phyloP scores from a whole-genome alignment of 257 asterid species.

The Lycium barbarum region DNA sequence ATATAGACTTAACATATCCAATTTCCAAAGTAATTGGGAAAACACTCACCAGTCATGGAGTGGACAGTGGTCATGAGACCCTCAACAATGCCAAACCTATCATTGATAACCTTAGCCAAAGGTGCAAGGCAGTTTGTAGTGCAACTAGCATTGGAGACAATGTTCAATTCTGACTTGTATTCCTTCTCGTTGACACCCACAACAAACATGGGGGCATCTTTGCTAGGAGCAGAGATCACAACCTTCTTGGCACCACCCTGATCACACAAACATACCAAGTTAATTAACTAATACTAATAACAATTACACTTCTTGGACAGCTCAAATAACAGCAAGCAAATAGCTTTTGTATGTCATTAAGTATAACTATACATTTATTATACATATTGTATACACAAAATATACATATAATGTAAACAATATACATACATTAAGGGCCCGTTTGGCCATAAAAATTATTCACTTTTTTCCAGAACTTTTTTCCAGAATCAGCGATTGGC shows the following conservation, averaged over 20 bases:
- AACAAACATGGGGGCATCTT: constrained; percentile 87
- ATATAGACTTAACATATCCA: background rate
- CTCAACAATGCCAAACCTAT: constrained; percentile 82
- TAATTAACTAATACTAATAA: background rate
- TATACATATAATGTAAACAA: too few species aligned
- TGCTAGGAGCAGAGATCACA: constrained; percentile 80
- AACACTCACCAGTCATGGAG: constrained; percentile 62
- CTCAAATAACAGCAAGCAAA: too few species aligned
- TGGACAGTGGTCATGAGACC: constrained; percentile 86
- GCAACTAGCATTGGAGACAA: constrained; percentile 87
- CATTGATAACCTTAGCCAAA: constrained; percentile 75
- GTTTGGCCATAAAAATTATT: too few species aligned
- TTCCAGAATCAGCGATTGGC: too few species aligned
- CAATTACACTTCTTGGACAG: too few species aligned
- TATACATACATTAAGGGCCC: too few species aligned
- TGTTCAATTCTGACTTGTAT: constrained; percentile 63
- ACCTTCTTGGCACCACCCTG: constrained; percentile 95
- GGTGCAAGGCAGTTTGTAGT: constrained; percentile 87
- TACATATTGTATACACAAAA: too few species aligned
- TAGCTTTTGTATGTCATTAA: too few species aligned
- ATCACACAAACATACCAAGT: constrained; percentile 7
- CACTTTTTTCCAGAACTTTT: too few species aligned
- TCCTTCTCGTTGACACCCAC: constrained; percentile 83
- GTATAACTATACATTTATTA: too few species aligned
- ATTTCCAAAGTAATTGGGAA: background rate